Evolutionary conservation across 148 eudicot species (phyloP), one percentile per base, ranked within the genome.

Genomic region (Rheum nobile): DNA sequence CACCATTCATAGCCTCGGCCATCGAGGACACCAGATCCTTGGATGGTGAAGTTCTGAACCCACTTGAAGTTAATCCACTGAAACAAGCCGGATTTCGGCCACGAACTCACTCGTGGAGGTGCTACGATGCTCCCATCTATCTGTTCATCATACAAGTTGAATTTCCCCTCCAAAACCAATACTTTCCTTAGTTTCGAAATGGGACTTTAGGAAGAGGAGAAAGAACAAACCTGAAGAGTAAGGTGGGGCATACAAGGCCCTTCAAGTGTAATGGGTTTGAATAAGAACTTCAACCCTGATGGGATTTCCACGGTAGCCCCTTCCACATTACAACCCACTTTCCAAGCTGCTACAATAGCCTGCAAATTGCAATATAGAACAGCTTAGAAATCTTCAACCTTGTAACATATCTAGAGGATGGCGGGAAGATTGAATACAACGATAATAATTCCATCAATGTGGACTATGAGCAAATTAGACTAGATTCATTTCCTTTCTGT

Each of bases 1-100:
- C 96, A 90, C 97, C 97, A 92, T 50, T 88, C 79, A 59, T 74
- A 82, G 48, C 96, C 97, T 74, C 87, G 97, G 46, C 97, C 97
- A 74, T 92, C 92, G 55, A 84, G 76, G 32, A 77, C 75, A 52
- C 96, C 97, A 31, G 46, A 55, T 28, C 97, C 97, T 90, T 82
- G 88, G 55, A 92, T 90, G 59, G 91, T 90, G 76, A 92, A 85
- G 68, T 84, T 87, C 16, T 92, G 83, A 54, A 88, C 75, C 97
- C 96, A 90, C 81, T 92, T 92, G 78, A 90, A 72, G 54, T 90
- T 92, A 19, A 92, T 78, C 97, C 96, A 90, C 67, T 92, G 93
- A 82, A 84, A 88, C 37, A 88, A 69, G 68, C 84, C 89, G 28
- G 89, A 87, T 83, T 86, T 86, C n/a, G 91, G 83, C 92, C 91